Evolutionary conservation across 2,329 filamentous ascomycete genomes (phyloP).

Genomic region (Paracorniculantispora psalliotae): DNA sequence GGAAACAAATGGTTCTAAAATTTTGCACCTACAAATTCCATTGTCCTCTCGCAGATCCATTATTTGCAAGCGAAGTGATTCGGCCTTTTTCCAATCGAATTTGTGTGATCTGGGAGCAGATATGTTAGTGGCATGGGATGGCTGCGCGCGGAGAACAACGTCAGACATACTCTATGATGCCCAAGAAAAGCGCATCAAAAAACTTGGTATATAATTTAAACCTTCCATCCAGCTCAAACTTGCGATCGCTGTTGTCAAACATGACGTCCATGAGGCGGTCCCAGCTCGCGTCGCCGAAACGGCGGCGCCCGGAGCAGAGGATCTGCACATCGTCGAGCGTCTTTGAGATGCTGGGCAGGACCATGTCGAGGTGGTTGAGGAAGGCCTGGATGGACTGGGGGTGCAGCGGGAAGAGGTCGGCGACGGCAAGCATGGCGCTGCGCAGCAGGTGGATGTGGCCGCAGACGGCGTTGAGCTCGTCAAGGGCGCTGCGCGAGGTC

Average conservation of each 20-base stretch:
- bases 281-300: not conserved
- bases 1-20: too few species aligned
- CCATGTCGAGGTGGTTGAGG: constrained; percentile 9
- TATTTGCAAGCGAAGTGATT: constrained; percentile 43
- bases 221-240: not conserved
- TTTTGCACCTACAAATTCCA: constrained; percentile 49
- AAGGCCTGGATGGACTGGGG: not conserved
- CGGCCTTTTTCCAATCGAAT: constrained; percentile 53
- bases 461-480: not conserved
- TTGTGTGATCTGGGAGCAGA: constrained; percentile 27
- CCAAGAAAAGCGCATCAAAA: not conserved
- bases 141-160: not conserved
- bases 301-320: not conserved
- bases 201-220: constrained; percentile 4
- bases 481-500: not conserved
- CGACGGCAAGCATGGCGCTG: constrained; percentile 4
- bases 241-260: not conserved
- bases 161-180: constrained; percentile 1
- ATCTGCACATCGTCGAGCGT: constrained; percentile 1
- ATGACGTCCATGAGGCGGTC: not conserved
- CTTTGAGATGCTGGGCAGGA: not conserved
- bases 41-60: constrained; percentile 48
- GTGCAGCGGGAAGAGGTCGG: constrained; percentile 10
- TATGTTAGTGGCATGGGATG: constrained; percentile 27
- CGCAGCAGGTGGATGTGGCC: not conserved